Conservation (phyloP, 1,284 basidiomycete genomes). For the Wolfiporia cocos region DNA sequence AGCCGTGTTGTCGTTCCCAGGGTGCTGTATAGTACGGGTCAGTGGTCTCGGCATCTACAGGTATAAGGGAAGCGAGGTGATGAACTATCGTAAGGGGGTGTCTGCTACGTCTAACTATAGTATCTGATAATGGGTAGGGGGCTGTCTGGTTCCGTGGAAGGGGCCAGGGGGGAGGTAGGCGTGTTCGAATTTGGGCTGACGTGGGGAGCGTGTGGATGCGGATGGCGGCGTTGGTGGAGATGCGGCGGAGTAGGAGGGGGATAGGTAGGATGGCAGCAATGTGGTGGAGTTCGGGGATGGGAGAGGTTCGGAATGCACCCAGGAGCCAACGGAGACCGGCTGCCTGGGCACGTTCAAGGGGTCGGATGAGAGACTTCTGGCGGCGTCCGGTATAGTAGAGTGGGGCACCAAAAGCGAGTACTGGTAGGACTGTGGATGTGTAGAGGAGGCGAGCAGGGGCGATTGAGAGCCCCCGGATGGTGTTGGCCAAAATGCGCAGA, state of each 20-base stretch:
- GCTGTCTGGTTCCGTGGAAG: no score
- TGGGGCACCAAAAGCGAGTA: not conserved
- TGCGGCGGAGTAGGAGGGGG: not conserved
- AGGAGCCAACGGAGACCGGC: not conserved
- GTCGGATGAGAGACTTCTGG: not conserved
- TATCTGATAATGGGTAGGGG: no score
- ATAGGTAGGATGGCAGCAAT: not conserved
- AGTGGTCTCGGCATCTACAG: not conserved
- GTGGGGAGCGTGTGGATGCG: not conserved
- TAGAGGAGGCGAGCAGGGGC: not conserved
- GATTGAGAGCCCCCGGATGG: not conserved
- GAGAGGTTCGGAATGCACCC: not conserved
- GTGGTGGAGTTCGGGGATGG: not conserved
- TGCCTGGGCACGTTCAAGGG: not conserved
- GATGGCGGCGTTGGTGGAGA: not conserved
- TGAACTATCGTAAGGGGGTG: no score
- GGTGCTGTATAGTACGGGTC: not conserved
- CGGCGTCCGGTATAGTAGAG: not conserved
- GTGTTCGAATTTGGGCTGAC: no score
- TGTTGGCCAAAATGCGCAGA: not conserved
- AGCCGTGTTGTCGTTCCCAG: not conserved
- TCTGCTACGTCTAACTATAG: no score
- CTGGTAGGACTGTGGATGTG: not conserved
- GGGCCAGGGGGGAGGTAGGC: no score
- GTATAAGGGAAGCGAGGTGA: no score